These are phyloP conservation scores for Sclerospora graminicola DNA, from an alignment of 352 stramenopile genomes.

Conservation along the genomic window DNA sequence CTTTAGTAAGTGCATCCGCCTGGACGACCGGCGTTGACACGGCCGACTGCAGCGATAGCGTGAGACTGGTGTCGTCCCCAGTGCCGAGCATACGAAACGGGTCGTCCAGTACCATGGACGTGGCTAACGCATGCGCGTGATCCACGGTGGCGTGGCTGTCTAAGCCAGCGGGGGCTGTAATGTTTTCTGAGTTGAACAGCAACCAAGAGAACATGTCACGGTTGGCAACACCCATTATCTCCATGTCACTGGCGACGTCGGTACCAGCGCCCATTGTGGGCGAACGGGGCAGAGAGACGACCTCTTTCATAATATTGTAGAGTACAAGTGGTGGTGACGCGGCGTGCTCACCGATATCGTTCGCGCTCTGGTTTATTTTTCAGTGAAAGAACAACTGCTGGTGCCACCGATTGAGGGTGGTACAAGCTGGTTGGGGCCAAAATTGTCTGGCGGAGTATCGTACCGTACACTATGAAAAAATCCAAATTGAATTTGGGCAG, in stretches of 20 bases:
- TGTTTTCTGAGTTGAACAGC: constrained; percentile 81
- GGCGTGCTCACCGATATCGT: constrained; percentile 17
- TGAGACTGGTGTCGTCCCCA: constrained; percentile 29
- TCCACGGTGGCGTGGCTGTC: constrained; percentile 4
- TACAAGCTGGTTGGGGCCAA: too few species aligned
- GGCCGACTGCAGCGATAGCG: constrained; percentile 23
- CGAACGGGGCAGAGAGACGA: constrained; percentile 14
- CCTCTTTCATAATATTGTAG: constrained; percentile 14
- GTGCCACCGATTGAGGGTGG: neutral
- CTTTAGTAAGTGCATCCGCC: constrained; percentile 13
- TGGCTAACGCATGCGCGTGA: constrained; percentile 14
- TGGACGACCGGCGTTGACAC: constrained; percentile 18
- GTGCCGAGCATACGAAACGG: constrained; percentile 51
- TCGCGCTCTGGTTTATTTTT: constrained; percentile 4
- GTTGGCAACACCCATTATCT: constrained; percentile 56
- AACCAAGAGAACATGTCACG: constrained; percentile 83
- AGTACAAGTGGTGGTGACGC: constrained; percentile 19
- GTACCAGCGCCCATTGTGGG: constrained; percentile 12
- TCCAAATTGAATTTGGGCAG: too few species aligned
- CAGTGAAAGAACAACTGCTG: constrained; percentile 5
- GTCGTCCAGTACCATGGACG: constrained; percentile 37
- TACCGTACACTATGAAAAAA: too few species aligned
- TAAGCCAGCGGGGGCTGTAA: constrained; percentile 31
- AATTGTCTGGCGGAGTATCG: too few species aligned
- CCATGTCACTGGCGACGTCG: constrained; percentile 45